Evolutionary conservation across 2,329 filamentous ascomycete genomes (phyloP).

Genomic region (Westerdykella aurantiaca): DNA sequence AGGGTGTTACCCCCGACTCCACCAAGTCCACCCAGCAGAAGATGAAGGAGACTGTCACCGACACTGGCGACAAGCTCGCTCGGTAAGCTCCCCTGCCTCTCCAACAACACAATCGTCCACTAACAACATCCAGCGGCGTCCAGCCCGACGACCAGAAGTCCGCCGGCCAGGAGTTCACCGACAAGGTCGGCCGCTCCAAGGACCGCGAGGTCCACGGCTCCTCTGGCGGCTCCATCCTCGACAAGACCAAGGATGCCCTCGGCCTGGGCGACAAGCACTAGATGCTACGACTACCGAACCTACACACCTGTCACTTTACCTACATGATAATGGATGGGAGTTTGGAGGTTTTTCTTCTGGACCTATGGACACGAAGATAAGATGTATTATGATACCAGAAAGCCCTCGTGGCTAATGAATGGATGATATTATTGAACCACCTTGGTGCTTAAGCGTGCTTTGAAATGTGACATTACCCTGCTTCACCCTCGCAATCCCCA

Average conservation of each 20-base stretch:
- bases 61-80: constrained; percentile 50
- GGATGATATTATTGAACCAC: too few species aligned
- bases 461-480: too few species aligned
- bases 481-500: too few species aligned
- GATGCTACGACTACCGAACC: constrained; percentile 5
- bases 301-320: too few species aligned
- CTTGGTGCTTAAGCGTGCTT: too few species aligned
- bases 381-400: too few species aligned
- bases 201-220: constrained; percentile 35
- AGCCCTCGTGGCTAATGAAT: too few species aligned
- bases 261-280: constrained; percentile 41
- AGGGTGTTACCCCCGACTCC: constrained; percentile 54
- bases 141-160: constrained; percentile 54
- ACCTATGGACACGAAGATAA: too few species aligned
- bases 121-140: constrained; percentile 35
- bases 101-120: constrained; percentile 1
- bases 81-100: constrained; percentile 35
- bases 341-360: too few species aligned
- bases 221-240: constrained; percentile 37
- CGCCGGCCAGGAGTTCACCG: constrained; percentile 44
- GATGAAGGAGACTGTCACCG: constrained; percentile 52
- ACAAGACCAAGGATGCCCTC: constrained; percentile 46
- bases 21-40: constrained; percentile 58
- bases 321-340: too few species aligned
- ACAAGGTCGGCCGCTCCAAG: constrained; percentile 38